Base-by-base conservation (phyloP, 768 basidiomycete genomes). In the Rhodotorula taiwanensis region DNA sequence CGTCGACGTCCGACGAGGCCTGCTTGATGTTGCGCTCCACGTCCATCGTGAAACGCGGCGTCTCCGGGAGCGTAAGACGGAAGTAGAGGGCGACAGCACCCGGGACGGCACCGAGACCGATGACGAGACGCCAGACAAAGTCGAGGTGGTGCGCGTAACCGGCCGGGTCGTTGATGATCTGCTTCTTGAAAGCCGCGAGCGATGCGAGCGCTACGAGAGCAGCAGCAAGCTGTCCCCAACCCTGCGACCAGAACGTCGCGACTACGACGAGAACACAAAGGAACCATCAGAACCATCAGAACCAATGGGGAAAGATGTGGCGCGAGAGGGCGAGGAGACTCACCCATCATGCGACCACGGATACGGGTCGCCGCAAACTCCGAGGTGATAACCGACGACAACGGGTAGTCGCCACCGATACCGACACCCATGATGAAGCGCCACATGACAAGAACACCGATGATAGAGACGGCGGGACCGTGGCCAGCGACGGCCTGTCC, bases 331-430 rank as follows among this genome's bases (percentile, higher is more conserved):
- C 16, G 20, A 11, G 27, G 7, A 5, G 79, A 0, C 51, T 31
- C 51, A 39, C 33, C 20, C 61, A 62, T 63, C 61, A 67, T 64
- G 34, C 67, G 62, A 57, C 88, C 87, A 23, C 86, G 81, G 51
- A 85, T 83, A 43, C 83, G 79, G 45, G 87, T 74, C 65, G 81
- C 81, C 7, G 86, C 80, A 18, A 85, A 80, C 69, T 89, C 87
- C 25, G 65, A 66, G 13, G 63, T 60, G 58, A 73, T 62, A 25
- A 53, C 31, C 2, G 72, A 62, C 7, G 81, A 82, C 11, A 84
- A 81, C 2, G 86, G 86, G 72, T 87, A 88, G 74, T 88, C 87
- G 4, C 86, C 87, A n/a, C 71, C 88, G 2, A 89, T 83, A 27
- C 87, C 88, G 23, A 89, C 75, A 0, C 88, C 87, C 70, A 72